Evolutionary conservation across 2,329 filamentous ascomycete species (phyloP), one percentile per base, ranked within the genome.

Genomic region (Trichoderma koningii): DNA sequence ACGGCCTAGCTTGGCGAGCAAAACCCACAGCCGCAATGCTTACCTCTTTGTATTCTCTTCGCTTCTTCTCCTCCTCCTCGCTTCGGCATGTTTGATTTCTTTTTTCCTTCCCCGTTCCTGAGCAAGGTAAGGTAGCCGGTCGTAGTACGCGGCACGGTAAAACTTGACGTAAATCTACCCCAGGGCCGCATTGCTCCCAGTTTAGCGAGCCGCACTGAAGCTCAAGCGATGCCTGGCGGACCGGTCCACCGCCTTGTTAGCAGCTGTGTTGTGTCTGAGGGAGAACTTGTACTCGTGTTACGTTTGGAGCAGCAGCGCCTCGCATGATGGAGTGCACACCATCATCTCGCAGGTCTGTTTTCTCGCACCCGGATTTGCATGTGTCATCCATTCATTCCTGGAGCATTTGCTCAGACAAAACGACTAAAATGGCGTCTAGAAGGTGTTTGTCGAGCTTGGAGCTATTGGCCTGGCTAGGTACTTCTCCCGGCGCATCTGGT

Each of bases 281-380:
- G 21, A 23, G 21, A 28, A 28, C 28, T 10, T 38, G 10, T 30
- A 14, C 10, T 38, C 21, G 21, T 38, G 34, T 38, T 38, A 12
- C 34, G 34, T 38, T 5, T 10, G 34, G 59, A 52, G 59, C 59
- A 52, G 34, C 52, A 52, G 45, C 48, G 23, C 41, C 59, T 41
- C 48, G 48, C 59, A 62, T 62, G 30, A 62, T 53, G 59, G 59
- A 28, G 57, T 52, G 57, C 57, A 62, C 57, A 52, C 59, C 59
- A 52, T n/a, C 19, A 17, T 26, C 9, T 10, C n/a, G 7, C 42
- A 55, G 52, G 2, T 28, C 28, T 28, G 3, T 28, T 34, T 7
- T 34, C 9, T 34, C 30, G 2, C 9, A 10, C 30, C 30, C 30
- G 30, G 7, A 34, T 34, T 34, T 10, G 10, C 10, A 14, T 38